Evolutionary conservation across 257 asterid species (phyloP), one percentile per base, ranked within the genome.

Genomic region (Mentha longifolia): DNA sequence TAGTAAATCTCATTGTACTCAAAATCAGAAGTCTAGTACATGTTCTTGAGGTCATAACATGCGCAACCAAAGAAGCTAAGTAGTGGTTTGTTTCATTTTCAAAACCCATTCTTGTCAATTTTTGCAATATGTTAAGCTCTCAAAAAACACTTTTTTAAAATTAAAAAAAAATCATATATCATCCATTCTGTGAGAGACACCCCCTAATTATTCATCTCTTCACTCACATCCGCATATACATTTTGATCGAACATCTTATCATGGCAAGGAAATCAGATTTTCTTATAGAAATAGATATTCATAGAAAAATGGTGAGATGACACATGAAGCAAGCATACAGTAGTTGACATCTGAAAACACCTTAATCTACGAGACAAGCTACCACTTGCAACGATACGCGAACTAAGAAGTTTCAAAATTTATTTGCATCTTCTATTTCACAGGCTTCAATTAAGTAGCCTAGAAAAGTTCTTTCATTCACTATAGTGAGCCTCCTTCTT

Each of bases 401-500:
- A 1, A 37, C 59, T 54, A 42, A 10, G 10, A 70, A 12, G 7
- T 0, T 65, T 25, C 67, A 13, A 30, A 14, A 16, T 5, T 55
- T 17, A 43, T 42, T 55, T 39, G 28, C 33, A 13, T 56, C 35
- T 52, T 56, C 59, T 43, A 28, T 65, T 61, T 56, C 30, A 20
- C 47, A 52, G 14, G 60, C 54, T 31, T 37, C 67, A 52, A 9
- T 12, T 20, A 70, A 54, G 50, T 35, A 56, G 68, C 25, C 9
- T 19, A 52, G 0, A 54, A 11, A 13, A 2, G 25, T 35, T 5
- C 39, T n/a, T 10, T 17, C 4, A 41, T 41, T 15, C 25, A 43
- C 60, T 31, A 20, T 75, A 47, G 45, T 35, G 20, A 35, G 35
- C 49, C 62, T 33, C 20, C 35, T 37, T 70, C 47, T 68, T 16